Conservation (phyloP, 352 stramenopile species). For the Phytophthora palmivora region DNA sequence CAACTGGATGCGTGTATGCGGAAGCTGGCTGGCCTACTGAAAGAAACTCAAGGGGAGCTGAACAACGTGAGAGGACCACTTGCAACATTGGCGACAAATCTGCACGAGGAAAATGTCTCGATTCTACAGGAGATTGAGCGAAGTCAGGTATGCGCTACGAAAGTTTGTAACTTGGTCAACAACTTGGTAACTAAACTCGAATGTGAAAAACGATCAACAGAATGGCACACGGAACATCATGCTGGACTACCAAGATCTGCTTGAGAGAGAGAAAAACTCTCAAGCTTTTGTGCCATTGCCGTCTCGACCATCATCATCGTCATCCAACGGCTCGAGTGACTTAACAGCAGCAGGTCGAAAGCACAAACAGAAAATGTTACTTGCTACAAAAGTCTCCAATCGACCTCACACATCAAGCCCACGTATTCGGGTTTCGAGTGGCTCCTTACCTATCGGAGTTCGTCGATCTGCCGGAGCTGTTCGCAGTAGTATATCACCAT, state of each 20-base stretch:
- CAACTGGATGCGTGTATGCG: conserved; percentile 46
- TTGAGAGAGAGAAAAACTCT: conserved; percentile 51
- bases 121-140: conserved; percentile 74
- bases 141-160: conserved; percentile 48
- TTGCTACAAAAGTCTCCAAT: conserved; percentile 29
- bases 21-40: conserved; percentile 34
- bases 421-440: conserved; percentile 18
- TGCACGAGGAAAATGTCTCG: conserved; percentile 73
- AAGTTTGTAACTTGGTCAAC: background rate
- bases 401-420: conserved; percentile 31
- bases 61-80: conserved; percentile 61
- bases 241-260: conserved; percentile 68
- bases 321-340: conserved; percentile 20
- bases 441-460: conserved; percentile 8
- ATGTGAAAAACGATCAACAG: no score
- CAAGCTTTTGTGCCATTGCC: conserved; percentile 26
- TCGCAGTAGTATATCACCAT: conserved; percentile 22
- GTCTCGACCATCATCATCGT: conserved; percentile 45
- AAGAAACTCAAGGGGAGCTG: conserved; percentile 46
- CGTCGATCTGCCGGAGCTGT: conserved; percentile 24
- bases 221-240: conserved; percentile 72
- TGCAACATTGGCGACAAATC: conserved; percentile 59
- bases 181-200: background rate
- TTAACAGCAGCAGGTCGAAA: conserved; percentile 44
- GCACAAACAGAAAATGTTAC: conserved; percentile 57